These are phyloP conservation scores for Eucalyptus decipiens DNA, from an alignment of 345 rosid species.

Conservation along the genomic window DNA sequence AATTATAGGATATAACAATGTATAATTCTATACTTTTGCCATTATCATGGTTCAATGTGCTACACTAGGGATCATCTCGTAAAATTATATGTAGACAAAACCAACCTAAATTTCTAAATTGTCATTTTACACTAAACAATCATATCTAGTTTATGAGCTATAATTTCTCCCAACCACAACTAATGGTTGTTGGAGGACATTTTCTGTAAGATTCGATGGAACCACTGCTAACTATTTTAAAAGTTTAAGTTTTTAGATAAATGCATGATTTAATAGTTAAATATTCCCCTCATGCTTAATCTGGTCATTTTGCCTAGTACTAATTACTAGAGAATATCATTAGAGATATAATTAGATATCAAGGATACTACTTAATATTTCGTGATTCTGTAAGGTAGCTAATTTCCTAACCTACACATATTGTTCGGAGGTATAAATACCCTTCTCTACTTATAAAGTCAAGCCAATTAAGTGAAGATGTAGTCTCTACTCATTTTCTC, in stretches of 20 bases:
- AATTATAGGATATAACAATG: background rate
- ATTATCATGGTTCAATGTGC: background rate
- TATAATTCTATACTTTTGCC: background rate
- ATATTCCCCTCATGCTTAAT: rapidly evolving
- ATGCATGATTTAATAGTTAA: no score
- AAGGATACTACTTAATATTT: no score
- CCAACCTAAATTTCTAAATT: background rate
- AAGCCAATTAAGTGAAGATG: rapidly evolving
- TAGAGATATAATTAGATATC: rapidly evolving
- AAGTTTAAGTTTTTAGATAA: rapidly evolving
- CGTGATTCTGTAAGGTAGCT: no score
- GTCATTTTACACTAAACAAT: background rate
- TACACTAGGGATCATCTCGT: background rate
- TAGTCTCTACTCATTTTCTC: no score
- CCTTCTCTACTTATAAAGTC: no score
- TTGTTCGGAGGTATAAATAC: no score
- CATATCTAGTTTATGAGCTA: background rate
- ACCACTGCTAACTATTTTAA: rapidly evolving
- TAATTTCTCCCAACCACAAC: background rate
- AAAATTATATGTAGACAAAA: background rate
- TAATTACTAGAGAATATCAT: rapidly evolving
- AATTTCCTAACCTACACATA: no score
- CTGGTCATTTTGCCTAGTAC: rapidly evolving
- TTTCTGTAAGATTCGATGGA: rapidly evolving
- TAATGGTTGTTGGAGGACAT: rapidly evolving